phyloP scores from a whole-genome alignment of 371 early-diverging fungal genomes.

The Mycotypha africana region DNA sequence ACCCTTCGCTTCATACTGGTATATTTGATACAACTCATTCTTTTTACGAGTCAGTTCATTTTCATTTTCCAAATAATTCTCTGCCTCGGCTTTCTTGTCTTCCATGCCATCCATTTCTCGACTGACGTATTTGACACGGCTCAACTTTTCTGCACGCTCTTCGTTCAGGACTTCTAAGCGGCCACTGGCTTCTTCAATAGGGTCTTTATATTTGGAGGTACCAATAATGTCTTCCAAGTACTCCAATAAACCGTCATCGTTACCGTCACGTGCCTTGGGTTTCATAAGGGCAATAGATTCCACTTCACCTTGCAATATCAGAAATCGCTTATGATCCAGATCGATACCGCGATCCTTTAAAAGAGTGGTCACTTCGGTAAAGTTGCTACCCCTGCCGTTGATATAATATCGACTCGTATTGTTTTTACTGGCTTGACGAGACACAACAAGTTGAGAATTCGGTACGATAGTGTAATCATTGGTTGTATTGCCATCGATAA shows the following conservation, averaged over 20 bases:
- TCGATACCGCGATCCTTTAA: slow-evolving; percentile 92
- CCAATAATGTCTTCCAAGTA: slow-evolving; percentile 99
- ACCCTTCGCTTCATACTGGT: slow-evolving; percentile 41
- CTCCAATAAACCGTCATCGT: slow-evolving; percentile 97
- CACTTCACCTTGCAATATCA: slow-evolving; percentile 99
- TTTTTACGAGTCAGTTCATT: slow-evolving; percentile 71
- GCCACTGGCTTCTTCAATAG: slow-evolving; percentile 74
- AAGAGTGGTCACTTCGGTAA: slow-evolving; percentile 84
- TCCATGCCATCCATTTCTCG: slow-evolving; percentile 76
- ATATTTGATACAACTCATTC: slow-evolving; percentile 75
- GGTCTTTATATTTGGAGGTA: slow-evolving; percentile 84
- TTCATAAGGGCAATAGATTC: slow-evolving; percentile 99
- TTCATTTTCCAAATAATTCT: slow-evolving; percentile 72
- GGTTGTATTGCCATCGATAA: slow-evolving; percentile 65
- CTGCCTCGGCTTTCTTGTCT: slow-evolving; percentile 81
- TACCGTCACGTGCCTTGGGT: slow-evolving; percentile 88
- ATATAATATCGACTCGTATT: slow-evolving; percentile 76
- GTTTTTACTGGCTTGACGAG: slow-evolving; percentile 76
- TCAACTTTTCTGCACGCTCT: slow-evolving; percentile 78
- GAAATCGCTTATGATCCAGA: slow-evolving; percentile 97
- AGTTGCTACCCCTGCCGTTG: slow-evolving; percentile 69
- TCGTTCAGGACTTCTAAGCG: slow-evolving; percentile 72
- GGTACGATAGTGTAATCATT: slow-evolving; percentile 63
- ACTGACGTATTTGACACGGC: slow-evolving; percentile 81
- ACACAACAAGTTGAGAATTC: slow-evolving; percentile 69